phyloP scores from a whole-genome alignment of 345 rosid species.

The Eucalyptus fibrosa region DNA sequence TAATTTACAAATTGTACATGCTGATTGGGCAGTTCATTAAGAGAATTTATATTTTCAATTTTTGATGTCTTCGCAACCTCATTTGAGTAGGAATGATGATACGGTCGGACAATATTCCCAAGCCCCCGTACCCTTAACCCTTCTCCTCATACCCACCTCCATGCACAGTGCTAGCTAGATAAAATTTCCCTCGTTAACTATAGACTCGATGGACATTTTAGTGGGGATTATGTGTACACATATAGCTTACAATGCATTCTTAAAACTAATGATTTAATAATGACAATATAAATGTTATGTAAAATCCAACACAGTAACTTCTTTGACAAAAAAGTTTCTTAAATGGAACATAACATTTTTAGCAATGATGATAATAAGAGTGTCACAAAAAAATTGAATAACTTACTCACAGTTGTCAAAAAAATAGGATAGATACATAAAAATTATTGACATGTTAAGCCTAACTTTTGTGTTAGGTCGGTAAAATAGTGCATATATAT shows the following conservation, averaged over 20 bases:
- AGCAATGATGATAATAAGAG: not conserved
- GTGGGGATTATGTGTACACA: not conserved
- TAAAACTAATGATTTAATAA: not conserved
- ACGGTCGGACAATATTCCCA: not conserved
- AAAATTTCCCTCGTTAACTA: not conserved
- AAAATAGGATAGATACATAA: no score
- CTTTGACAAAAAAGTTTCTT: not conserved
- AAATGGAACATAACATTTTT: not conserved
- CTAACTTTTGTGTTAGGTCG: not conserved
- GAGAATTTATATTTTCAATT: not conserved
- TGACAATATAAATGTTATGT: not conserved
- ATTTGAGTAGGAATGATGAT: not conserved
- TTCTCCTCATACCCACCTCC: not conserved
- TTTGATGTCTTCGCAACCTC: not conserved
- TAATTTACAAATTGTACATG: not conserved
- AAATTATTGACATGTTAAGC: not conserved
- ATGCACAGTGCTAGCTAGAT: not conserved
- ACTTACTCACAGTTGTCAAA: not conserved
- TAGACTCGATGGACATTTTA: not conserved
- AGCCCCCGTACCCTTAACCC: not conserved
- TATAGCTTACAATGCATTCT: not conserved
- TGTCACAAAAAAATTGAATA: not conserved
- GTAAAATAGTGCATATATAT: not conserved
- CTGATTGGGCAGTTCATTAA: rapidly evolving
- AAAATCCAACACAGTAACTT: not conserved